These are phyloP conservation scores for Plectranthus barbatus DNA, from an alignment of 257 asterid species.

Conservation along the genomic window DNA sequence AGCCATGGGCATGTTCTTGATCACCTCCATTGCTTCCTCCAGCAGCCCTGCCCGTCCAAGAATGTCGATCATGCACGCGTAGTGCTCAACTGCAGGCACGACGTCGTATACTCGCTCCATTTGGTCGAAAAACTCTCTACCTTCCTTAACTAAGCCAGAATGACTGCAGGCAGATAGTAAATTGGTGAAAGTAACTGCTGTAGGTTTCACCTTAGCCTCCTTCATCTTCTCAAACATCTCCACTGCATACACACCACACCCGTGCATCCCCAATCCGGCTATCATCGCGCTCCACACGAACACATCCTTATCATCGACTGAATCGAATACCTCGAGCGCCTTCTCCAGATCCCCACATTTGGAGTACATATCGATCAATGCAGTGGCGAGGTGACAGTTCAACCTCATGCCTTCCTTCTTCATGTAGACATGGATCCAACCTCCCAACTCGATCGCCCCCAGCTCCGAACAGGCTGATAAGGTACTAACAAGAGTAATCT, in stretches of 20 bases:
- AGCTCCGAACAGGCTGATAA: conserved; percentile 76
- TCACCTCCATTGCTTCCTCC: conserved; percentile 47
- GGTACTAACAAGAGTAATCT: conserved; percentile 60
- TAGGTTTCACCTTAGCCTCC: conserved; percentile 53
- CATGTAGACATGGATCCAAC: conserved; percentile 70
- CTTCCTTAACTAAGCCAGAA: conserved; percentile 68
- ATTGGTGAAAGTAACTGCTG: conserved; percentile 54
- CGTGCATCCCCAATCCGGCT: conserved; percentile 76
- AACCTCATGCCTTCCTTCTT: conserved; percentile 44
- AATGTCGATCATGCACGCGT: conserved; percentile 74
- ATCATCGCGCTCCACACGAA: conserved; percentile 84
- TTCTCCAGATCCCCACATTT: conserved; percentile 70
- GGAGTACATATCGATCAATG: conserved; percentile 70
- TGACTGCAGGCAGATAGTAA: conserved; percentile 75
- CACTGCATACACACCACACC: conserved; percentile 55
- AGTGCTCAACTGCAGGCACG: conserved; percentile 50
- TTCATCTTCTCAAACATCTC: conserved; percentile 54
- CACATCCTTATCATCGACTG: conserved; percentile 44
- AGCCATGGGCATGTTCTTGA: conserved; percentile 46
- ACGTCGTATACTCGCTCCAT: conserved; percentile 46
- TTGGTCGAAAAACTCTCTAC: conserved; percentile 34
- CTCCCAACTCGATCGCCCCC: conserved; percentile 63
- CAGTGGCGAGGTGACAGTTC: conserved; percentile 55
- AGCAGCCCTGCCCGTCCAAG: conserved; percentile 73
- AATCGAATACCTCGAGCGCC: conserved; percentile 62